Base-by-base conservation (phyloP, 257 asterid species). In the Nicotiana noctiflora region DNA sequence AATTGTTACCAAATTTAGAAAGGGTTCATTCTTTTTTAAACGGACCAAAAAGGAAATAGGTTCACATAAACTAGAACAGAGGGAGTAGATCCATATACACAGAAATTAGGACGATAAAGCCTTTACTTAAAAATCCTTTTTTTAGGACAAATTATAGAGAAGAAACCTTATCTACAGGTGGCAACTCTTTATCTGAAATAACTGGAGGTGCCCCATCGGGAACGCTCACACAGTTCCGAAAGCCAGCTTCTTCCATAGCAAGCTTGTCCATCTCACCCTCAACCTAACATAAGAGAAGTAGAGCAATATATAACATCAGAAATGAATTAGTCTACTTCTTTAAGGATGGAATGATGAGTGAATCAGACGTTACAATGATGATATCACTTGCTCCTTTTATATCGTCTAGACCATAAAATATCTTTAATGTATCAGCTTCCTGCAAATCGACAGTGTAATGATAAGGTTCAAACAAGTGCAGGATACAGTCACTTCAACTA, bases 221-320 rank as follows among this genome's bases (percentile, higher is more conserved):
- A 83, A 95, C 98, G 63, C 99, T 95, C 82, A 92, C 99, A 79
- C 98, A 95, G 66, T 92, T 93, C 84, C 86, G 87, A 85, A 93
- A 93, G 80, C 99, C 99, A 77, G 98, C 98, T 85, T 95, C 99
- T 90, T 93, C 99, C 97, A 95, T 89, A 51, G 99, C 93, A 89
- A 95, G 99, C 89, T 95, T 95, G 88, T 95, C 98, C 90, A 95
- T 93, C 89, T 95, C 99, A 84, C 98, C 99, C 87, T 95, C 99
- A 87, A 95, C 99, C 99, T 95, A 68, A 70, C 67, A 80, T 65
- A 67, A 77, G 27, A 37, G 63, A 62, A 81, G 75, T 13, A 80
- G 32, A 31, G 40, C 77, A 52, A 60, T 80, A 74, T 31, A 79
- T 79, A 31, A 86, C 21, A 80, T 25, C 62, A 34, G 65, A 82